These are phyloP conservation scores for Agrocybe chaxingu DNA, from an alignment of 768 basidiomycete genomes.

Conservation along the genomic window DNA sequence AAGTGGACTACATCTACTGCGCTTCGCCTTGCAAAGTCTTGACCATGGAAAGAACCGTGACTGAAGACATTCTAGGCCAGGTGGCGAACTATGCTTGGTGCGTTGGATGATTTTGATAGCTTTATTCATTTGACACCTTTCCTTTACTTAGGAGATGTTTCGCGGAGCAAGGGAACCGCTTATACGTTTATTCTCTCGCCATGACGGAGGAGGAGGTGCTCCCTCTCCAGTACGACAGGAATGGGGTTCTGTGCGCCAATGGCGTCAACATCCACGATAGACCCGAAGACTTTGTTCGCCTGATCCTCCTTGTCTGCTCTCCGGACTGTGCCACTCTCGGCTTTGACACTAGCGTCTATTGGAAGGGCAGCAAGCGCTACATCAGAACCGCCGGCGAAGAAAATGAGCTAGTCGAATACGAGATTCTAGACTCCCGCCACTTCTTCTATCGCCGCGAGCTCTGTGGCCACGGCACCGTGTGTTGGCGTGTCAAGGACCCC, in stretches of 20 bases:
- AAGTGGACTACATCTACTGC: neutral
- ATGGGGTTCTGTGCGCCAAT: constrained; percentile 10
- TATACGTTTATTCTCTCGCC: constrained; percentile 15
- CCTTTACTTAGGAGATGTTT: constrained; percentile 13
- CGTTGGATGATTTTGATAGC: neutral
- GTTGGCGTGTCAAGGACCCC: constrained; percentile 15
- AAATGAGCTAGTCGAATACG: neutral
- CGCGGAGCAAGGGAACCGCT: constrained; percentile 17
- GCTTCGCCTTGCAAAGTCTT: constrained; percentile 11
- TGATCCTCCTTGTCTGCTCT: constrained; percentile 18
- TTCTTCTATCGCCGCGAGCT: constrained; percentile 14
- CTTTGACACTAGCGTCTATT: constrained; percentile 19
- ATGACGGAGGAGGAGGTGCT: constrained; percentile 9
- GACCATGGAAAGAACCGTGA: neutral
- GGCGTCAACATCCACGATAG: constrained; percentile 15
- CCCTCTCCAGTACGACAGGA: constrained; percentile 18
- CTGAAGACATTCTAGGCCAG: constrained; percentile 2
- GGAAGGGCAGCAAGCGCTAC: constrained; percentile 5
- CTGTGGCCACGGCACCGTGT: constrained; percentile 18
- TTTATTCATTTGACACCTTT: neutral
- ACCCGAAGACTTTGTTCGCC: constrained; percentile 13
- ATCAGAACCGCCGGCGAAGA: constrained; percentile 1
- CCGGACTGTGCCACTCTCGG: constrained; percentile 14
- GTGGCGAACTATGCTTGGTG: constrained; percentile 15
- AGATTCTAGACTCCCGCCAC: neutral